Conservation (phyloP, 164 flowering plant species). For the Umbilicus rupestris region DNA sequence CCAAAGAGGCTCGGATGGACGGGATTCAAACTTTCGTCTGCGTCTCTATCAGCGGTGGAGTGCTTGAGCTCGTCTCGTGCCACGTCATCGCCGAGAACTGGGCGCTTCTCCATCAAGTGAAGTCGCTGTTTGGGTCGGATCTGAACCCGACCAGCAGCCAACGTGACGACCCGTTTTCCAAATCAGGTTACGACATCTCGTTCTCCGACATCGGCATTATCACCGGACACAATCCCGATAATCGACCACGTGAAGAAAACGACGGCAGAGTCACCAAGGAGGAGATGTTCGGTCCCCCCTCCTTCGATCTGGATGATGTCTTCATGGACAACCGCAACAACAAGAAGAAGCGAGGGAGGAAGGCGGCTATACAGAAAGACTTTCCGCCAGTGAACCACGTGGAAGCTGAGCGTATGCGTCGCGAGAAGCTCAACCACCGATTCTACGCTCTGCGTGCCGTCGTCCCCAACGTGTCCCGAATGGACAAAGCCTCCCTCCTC, state of each 20-base stretch:
- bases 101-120: conserved; percentile 33
- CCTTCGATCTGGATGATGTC: neutral
- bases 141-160: neutral
- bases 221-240: conserved; percentile 16
- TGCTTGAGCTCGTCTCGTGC: conserved; percentile 52
- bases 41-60: conserved; percentile 37
- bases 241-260: no score
- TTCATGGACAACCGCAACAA: neutral
- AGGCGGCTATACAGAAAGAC: conserved; percentile 21
- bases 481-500: conserved; percentile 82
- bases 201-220: conserved; percentile 31
- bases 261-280: conserved; percentile 17
- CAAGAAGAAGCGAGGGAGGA: conserved; percentile 52
- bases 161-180: neutral
- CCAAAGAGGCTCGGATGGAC: conserved; percentile 44
- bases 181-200: neutral
- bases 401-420: conserved; percentile 78
- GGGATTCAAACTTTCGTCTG: conserved; percentile 52
- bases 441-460: conserved; percentile 77
- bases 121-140: conserved; percentile 33
- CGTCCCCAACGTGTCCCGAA: conserved; percentile 73
- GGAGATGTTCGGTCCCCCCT: no score
- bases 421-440: conserved; percentile 77
- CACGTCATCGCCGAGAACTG: conserved; percentile 33
- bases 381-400: conserved; percentile 59